Base-by-base conservation (phyloP, 352 stramenopile species). In the Blastocystis sp. region DNA sequence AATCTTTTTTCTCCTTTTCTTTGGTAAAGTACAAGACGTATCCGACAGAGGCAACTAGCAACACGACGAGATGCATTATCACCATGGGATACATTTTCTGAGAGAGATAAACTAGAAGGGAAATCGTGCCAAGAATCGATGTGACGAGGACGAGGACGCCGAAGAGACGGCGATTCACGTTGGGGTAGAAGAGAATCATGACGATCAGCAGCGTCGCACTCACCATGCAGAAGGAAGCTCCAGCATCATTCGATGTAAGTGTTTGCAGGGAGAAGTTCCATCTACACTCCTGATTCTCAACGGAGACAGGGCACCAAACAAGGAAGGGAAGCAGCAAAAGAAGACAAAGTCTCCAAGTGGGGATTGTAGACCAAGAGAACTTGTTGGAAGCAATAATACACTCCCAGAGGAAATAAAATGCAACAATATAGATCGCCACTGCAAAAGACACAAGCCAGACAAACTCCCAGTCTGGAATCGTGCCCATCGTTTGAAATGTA, bases 221-320 rank as follows among this genome's bases (percentile, higher is more conserved):
- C 3, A 80, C 70, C 11, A 61, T 45, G 43, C 70, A 62, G 43
- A 80, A 80, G 26, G 39, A 34, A 11, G 70, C 45, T 37, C 70
- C 43, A 29, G 37, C 43, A 9, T 80, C 43, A 41, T 47, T 64
- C 20, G 37, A 63, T 15, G 64, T 8, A 41, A 64, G 45, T 11
- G 43, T 20, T n/a, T 80, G n/a, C 37, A 62, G 45, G 3, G 70
- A 80, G 70, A 80, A 80, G 45, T 80, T 53, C 70, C 70, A 80
- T 34, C 5, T 11, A 41, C 43, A 80, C 45, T 9, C 26, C 5
- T n/a, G 7, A 20, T 61, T 61, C 26, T 61, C 43, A 13, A 20
- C 29, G 20, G 45, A 15, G 13, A 80, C 50, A 63, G 70, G 70
- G n/a, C 50, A 63, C 70, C 70, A 80, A n/a, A 80, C 3, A 4